These are phyloP conservation scores for Kwoniella bestiolae DNA, from an alignment of 768 basidiomycete genomes.

Conservation along the genomic window DNA sequence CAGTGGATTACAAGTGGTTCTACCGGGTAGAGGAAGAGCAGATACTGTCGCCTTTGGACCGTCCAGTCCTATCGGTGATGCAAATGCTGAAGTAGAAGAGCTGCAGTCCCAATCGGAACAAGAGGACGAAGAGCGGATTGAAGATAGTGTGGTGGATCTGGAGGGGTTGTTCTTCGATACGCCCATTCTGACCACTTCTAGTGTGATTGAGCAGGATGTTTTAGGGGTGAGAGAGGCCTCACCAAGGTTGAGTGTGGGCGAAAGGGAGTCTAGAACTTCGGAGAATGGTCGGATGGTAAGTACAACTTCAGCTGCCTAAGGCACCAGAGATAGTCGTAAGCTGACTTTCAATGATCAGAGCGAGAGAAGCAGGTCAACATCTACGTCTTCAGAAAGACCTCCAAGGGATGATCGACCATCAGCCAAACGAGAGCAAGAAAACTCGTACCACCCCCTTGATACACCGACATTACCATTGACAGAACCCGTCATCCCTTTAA, in stretches of 20 bases:
- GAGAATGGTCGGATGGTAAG: neutral
- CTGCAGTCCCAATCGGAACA: neutral
- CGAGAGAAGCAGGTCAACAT: neutral
- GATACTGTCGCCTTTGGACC: conserved; percentile 19
- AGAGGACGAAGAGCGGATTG: neutral
- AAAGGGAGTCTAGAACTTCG: neutral
- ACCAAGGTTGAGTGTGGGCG: neutral
- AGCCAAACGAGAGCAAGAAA: neutral
- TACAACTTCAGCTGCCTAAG: neutral
- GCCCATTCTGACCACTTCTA: neutral
- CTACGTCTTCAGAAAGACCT: conserved; percentile 1
- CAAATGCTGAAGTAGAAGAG: neutral
- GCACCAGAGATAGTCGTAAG: neutral
- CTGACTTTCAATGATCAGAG: neutral
- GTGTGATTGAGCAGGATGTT: neutral
- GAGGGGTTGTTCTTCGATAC: neutral
- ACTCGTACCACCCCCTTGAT: conserved; percentile 1
- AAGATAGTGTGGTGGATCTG: neutral
- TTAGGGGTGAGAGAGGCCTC: neutral
- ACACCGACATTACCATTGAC: neutral
- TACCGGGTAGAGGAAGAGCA: conserved; percentile 6
- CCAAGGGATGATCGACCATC: neutral
- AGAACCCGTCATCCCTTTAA: conserved; percentile 2
- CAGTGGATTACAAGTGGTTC: neutral
- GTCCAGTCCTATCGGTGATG: neutral